Evolutionary conservation across 768 basidiomycete genomes (phyloP), one percentile per base, ranked within the genome.

Genomic region (Tephrocybe sp.): DNA sequence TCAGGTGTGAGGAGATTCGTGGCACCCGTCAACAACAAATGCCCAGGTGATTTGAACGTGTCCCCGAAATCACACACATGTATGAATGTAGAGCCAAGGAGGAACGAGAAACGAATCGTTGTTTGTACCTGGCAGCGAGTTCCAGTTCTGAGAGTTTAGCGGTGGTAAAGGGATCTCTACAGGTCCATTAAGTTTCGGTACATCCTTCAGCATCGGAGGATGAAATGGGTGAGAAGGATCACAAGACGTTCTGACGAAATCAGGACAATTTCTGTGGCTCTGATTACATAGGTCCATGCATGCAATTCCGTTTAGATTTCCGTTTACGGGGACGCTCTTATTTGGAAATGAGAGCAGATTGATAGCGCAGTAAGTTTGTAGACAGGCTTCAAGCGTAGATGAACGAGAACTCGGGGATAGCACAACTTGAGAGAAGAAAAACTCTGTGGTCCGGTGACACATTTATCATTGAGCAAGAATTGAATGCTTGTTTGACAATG

Each of bases 141-240:
- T 5, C 24, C 26, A 43, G 32, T 34, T 11, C 11, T 39, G 22
- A 28, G 42, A 21, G 9, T 11, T 11, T 38, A 41, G 44, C 41
- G 41, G 46, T 22, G 2, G 51, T 47, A 52, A 22, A 44, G 44
- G 13, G 44, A 27, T 35, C 2, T 15, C 32, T 4, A 12, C 52
- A 37, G 41, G 27, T 42, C 42, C 40, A 44, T 28, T 35, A 41
- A 41, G 27, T 24, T 42, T 4, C n/a, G 24, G 27, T 18, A 35
- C 11, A 13, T 48, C 52, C 52, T 42, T 24, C 18, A 16, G 47
- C 21, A 53, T 44, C 52, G 52, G 52, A 26, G n/a, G 45, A 21
- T 18, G 34, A 41, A 18, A 12, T 12, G 18, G 27, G 24, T 22
- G 25, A 31, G n/a, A 36, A 32, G 27, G 22, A 27, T 46, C 44